Conservation (phyloP, 148 eudicot species). For the Polygonum maritimum region DNA sequence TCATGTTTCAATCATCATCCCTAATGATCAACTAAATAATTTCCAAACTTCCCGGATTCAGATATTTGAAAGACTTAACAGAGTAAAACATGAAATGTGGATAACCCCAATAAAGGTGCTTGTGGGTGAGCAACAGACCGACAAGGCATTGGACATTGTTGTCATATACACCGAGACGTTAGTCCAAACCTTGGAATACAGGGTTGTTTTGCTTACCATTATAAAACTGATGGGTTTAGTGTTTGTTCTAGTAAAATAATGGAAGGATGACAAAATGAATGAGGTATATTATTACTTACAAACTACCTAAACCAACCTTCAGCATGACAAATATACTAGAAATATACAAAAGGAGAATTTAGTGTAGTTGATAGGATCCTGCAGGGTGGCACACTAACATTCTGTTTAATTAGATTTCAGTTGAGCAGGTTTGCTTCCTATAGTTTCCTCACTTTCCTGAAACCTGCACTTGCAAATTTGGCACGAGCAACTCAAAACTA, state of each 20-base stretch:
- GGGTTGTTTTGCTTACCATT: neutral
- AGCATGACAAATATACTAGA: neutral
- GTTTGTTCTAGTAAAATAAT: neutral
- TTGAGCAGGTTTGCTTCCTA: neutral
- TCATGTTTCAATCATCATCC: neutral
- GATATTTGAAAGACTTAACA: neutral
- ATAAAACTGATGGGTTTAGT: neutral
- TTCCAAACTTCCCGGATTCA: neutral
- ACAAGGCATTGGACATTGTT: neutral
- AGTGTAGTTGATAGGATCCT: neutral
- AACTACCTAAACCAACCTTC: neutral
- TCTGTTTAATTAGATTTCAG: neutral
- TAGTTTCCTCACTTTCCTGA: neutral
- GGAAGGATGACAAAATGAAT: neutral
- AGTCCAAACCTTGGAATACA: neutral
- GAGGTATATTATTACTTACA: neutral
- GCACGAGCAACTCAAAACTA: neutral
- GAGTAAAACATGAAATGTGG: neutral
- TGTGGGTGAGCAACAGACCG: neutral
- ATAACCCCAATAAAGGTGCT: neutral
- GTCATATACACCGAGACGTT: neutral
- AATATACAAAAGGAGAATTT: neutral
- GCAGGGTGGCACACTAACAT: neutral
- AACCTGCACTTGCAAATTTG: neutral
- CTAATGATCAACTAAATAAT: neutral